Base-by-base conservation (phyloP, 2,329 filamentous ascomycete genomes). In the Chrysosporium keratinophilum region DNA sequence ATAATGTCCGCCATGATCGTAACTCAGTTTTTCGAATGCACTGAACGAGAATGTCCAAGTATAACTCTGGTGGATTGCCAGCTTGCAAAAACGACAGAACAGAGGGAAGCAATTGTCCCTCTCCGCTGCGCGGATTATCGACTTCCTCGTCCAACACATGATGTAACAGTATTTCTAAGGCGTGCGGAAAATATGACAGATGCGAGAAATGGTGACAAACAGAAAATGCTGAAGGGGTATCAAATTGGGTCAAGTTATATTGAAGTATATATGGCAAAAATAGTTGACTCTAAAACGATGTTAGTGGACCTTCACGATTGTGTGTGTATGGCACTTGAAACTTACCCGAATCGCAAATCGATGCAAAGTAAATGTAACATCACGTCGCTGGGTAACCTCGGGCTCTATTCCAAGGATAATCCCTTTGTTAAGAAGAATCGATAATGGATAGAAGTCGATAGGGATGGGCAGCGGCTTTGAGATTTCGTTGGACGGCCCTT, bases 1-100 rank as follows among this genome's bases (percentile, higher is more conserved):
- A 98, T 1, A 98, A 76, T 0, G 93, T 96, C 56, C 86, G 83
- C 93, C 93, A 98, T 54, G 88, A 95, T 39, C 91, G 83, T 6
- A 95, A 83, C 66, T 98, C 93, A 0, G 93, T 98, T 71, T 98
- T 98, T 52, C 93, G 85, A 1, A 93, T 96, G 71, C 93, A 98
- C 70, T 95, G 93, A 17, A 98, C 85, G 20, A 98, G 84, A 55
- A 97, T 93, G 63, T 97, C 91, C 14, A 97, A 82, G 64, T 96
- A 98, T 55, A 88, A 64, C 10, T 66, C 65, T 0, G 65, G 82
- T 54, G 83, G 84, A 68, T 88, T 86, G 1, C 84, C 87, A 0
- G 85, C 86, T 54, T 75, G 83, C 70, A 63, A 82, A 78, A 63
- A 90, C 65, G 60, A 86, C 71, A 62, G 84, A 75, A 67, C 82